These are phyloP conservation scores for Wickerhamomyces sp. DNA, from an alignment of 1,139 yeast species.

Conservation along the genomic window DNA sequence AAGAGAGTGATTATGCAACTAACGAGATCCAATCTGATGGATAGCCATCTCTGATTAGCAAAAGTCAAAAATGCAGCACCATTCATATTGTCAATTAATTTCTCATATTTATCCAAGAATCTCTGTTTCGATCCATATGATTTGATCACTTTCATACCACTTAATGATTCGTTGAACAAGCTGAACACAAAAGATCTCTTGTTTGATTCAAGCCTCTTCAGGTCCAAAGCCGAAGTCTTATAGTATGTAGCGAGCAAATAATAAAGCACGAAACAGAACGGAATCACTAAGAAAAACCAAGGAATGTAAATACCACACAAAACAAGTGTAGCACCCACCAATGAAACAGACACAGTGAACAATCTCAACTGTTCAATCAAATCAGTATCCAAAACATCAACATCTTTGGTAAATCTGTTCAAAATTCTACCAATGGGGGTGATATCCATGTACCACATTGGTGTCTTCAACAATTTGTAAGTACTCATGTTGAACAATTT, in stretches of 20 bases:
- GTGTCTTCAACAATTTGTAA: slow-evolving; percentile 41
- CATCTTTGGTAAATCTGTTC: slow-evolving; percentile 58
- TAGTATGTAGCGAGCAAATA: slow-evolving; percentile 46
- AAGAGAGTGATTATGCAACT: slow-evolving; percentile 42
- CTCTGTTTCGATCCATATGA: slow-evolving; percentile 45
- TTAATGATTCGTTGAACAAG: slow-evolving; percentile 64
- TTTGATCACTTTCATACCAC: slow-evolving; percentile 62
- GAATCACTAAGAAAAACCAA: slow-evolving; percentile 61
- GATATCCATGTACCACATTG: slow-evolving; percentile 54
- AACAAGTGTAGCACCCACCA: slow-evolving; percentile 50
- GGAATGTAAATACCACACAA: slow-evolving; percentile 64
- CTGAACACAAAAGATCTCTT: slow-evolving; percentile 68
- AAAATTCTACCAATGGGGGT: slow-evolving; percentile 59
- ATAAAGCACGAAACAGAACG: slow-evolving; percentile 39
- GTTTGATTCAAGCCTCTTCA: slow-evolving; percentile 66
- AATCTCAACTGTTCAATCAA: slow-evolving; percentile 47
- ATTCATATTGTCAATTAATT: slow-evolving; percentile 52
- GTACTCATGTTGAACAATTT: slow-evolving; percentile 39
- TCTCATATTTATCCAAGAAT: slow-evolving; percentile 42
- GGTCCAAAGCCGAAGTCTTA: slow-evolving; percentile 65
- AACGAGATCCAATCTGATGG: slow-evolving; percentile 50
- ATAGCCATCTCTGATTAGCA: slow-evolving; percentile 72
- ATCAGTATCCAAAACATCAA: slow-evolving; percentile 56
- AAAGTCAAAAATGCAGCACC: slow-evolving; percentile 58
- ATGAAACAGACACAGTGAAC: slow-evolving; percentile 41